Evolutionary conservation across 257 asterid species (phyloP), one percentile per base, ranked within the genome.

Genomic region (Buddleja alternifolia): DNA sequence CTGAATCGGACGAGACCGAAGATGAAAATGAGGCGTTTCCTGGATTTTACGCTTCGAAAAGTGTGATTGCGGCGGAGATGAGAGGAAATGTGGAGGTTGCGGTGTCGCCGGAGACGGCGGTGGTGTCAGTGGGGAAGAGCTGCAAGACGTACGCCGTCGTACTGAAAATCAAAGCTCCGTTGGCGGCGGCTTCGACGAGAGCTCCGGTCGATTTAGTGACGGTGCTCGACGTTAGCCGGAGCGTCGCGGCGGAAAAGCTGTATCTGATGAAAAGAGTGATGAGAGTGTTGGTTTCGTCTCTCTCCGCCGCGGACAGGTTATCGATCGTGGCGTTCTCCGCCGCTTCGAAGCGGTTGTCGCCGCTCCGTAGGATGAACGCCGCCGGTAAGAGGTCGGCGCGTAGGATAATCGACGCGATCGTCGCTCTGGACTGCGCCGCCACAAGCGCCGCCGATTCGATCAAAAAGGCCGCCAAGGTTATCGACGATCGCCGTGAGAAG

Each of bases 301-400:
- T 89, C 19, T 76, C 90, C 41, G 67, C 90, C 3, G 76, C 83
- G 54, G 96, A 89, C 75, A 77, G 96, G 1, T 72, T 89, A 29
- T 89, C 96, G 0, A 83, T 89, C 16, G 95, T 89, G 19, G 96
- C 95, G 1, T 89, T 87, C 70, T 89, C 96, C 10, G 68, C 85
- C 34, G 70, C 90, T 3, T 89, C 96, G 12, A 87, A 85, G 76
- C 75, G 96, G 40, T 17, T 89, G 78, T 58, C 87, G 63, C 89
- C 92, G 47, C 69, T 89, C 50, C 70, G 90, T 25, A 72, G 92
- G 67, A 90, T 90, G 96, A 79, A 83, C 40, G 63, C 83, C 10
- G 60, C 84, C 15, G 96, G 96, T 1, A 65, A 82, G 55, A 81
- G 93, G 40, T 75, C 86, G 1, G 95, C 95, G 45, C 85, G 90